A percentile compares a stretch with the other conserved stretches of the same genome.
These are phyloP conservation scores for Phytophthora ramorum DNA, from an alignment of 352 stramenopile species.

Conservation along the genomic window DNA sequence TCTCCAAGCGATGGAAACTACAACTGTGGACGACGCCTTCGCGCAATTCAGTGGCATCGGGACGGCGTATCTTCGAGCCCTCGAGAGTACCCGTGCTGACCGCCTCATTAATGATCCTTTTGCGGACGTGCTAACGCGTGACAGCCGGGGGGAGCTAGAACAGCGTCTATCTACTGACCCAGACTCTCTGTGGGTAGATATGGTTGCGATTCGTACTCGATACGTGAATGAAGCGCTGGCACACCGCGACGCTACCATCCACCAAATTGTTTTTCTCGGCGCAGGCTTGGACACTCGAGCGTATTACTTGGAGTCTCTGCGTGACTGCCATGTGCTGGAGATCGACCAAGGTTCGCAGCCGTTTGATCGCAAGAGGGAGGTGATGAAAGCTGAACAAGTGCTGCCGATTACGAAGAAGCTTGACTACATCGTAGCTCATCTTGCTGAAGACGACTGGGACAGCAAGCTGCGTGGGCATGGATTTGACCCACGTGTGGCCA, in stretches of 20 bases:
- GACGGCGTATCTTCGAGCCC: slow-evolving; percentile 19
- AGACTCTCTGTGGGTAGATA: slow-evolving; percentile 6
- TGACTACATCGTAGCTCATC: slow-evolving; percentile 43
- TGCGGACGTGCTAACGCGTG: slow-evolving; percentile 7
- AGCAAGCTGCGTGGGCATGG: slow-evolving; percentile 29
- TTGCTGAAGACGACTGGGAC: slow-evolving; percentile 43
- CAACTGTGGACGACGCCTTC: neutral
- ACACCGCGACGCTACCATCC: slow-evolving; percentile 28
- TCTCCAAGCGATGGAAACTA: neutral
- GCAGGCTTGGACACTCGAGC: slow-evolving; percentile 53
- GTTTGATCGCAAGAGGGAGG: slow-evolving; percentile 40
- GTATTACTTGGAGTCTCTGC: slow-evolving; percentile 49
- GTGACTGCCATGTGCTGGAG: slow-evolving; percentile 41
- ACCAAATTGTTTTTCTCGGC: slow-evolving; percentile 54
- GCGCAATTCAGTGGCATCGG: slow-evolving; percentile 13
- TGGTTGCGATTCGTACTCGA: slow-evolving; percentile 47
- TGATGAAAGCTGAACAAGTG: slow-evolving; percentile 28
- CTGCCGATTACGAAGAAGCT: slow-evolving; percentile 28
- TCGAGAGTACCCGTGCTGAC: slow-evolving; percentile 11
- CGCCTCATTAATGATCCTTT: slow-evolving; percentile 23
- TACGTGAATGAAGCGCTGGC: slow-evolving; percentile 53
- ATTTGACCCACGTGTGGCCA: slow-evolving; percentile 39
- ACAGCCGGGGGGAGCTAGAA: neutral
- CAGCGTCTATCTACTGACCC: neutral
- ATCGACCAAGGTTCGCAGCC: slow-evolving; percentile 36